Evolutionary conservation across 2,329 filamentous ascomycete genomes (phyloP), one percentile per base, ranked within the genome.

Genomic region (Plectosphaerella sp.): DNA sequence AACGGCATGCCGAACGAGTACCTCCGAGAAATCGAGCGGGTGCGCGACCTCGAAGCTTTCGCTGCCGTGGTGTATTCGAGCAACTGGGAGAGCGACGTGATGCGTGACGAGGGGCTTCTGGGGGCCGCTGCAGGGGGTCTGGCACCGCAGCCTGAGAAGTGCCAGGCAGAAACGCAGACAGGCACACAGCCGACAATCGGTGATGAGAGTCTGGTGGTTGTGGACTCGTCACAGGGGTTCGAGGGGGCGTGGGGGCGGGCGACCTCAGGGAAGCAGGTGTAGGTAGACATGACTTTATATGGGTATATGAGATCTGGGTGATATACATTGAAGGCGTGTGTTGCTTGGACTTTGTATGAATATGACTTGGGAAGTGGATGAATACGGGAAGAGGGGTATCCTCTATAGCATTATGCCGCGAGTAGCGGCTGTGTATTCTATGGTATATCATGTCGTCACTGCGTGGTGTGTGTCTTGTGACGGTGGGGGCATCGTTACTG

Each of bases 1-100:
- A 86, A 87, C 62, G 89, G 89, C 60, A 80, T 83, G 71, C 84
- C 79, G 52, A 90, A 82, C 68, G 86, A 80, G 72, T 88, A 88
- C 64, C 75, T 88, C 33, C 79, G 84, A 61, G 83, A 85, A 39
- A 90, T 95, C 78, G 90, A 95, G 69, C 70, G 78, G 50, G 87
- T 92, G 39, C 77, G 80, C 25, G 88, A 92, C 55, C 76, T 95
- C 10, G 88, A 92, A 66, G 89, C 87, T 0, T 95, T 95, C 66
- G 88, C 90, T 2, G 90, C 91, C 2, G 87, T 95, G 1, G 89
- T 95, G 39, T 95, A 94, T 68, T 89, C 86, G 48, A 92, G 87
- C 65, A 94, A 95, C 67, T 94, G 83, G 83, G 80, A 86, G 66
- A 83, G 76, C 56, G 83, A 87, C 70, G 48, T 49, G 36, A 81